Evolutionary conservation across 352 stramenopile species (phyloP).

Genomic region (Pythium chondricola): DNA sequence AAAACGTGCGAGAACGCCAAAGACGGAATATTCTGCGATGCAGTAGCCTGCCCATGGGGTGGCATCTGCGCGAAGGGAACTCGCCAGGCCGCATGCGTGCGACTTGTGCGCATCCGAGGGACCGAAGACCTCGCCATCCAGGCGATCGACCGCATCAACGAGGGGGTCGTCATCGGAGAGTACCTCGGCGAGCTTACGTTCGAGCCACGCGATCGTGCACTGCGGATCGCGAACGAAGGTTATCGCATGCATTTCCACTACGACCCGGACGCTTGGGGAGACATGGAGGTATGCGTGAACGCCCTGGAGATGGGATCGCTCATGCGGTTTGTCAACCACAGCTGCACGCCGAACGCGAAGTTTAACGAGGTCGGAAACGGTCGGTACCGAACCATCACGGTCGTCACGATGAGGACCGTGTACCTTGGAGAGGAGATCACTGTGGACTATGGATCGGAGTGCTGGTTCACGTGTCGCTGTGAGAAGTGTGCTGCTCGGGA

Average conservation of each 20-base stretch:
- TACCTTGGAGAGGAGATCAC: constrained; percentile 4
- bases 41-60: not conserved
- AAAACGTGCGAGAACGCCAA: not conserved
- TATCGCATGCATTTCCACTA: not conserved
- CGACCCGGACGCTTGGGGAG: not conserved
- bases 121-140: not conserved
- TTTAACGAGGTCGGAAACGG: constrained; percentile 4
- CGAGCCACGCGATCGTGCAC: not conserved
- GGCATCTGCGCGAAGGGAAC: not conserved
- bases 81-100: not conserved
- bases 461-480: not conserved
- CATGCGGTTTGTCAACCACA: constrained; percentile 5
- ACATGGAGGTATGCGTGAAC: not conserved
- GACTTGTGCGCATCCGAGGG: not conserved
- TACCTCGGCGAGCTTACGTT: not conserved
- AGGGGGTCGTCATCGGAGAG: not conserved
- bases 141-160: not conserved
- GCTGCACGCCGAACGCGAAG: not conserved
- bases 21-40: not conserved
- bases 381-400: not conserved
- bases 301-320: not conserved
- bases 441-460: not conserved
- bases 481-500: not conserved
- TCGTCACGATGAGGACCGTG: not conserved
- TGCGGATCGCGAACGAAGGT: not conserved